These are phyloP conservation scores for Balamuthia mandrillaris DNA, from an alignment of 208 protist genomes.

Conservation along the genomic window DNA sequence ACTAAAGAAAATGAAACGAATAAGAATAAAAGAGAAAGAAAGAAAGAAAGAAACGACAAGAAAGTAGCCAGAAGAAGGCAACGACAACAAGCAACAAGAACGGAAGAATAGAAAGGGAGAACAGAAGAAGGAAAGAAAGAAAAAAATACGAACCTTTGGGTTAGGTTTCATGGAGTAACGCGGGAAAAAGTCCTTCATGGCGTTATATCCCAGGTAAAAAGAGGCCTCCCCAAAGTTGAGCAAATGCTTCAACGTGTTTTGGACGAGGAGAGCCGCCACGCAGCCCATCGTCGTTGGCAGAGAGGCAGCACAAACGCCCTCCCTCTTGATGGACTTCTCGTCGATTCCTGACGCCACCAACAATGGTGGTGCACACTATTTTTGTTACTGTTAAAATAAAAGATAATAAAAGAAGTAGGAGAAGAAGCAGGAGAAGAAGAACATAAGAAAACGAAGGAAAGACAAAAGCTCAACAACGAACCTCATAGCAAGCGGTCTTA, in stretches of 20 bases:
- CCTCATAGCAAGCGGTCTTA: constrained; percentile 76
- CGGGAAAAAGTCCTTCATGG: constrained; percentile 90
- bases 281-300: constrained; percentile 96
- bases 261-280: constrained; percentile 88
- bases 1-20: too few species aligned
- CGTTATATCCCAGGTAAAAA: constrained; percentile 91
- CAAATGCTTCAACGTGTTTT: constrained; percentile 89
- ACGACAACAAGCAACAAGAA: too few species aligned
- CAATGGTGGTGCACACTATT: constrained; percentile 86
- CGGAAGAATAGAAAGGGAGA: too few species aligned
- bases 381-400: background rate
- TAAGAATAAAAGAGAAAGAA: too few species aligned
- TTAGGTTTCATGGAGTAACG: constrained; percentile 85
- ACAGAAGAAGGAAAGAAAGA: too few species aligned
- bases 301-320: constrained; percentile 93
- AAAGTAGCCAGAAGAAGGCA: too few species aligned
- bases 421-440: background rate
- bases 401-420: too few species aligned
- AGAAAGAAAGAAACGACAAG: too few species aligned
- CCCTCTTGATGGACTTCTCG: constrained; percentile 82
- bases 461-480: too few species aligned
- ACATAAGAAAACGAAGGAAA: background rate
- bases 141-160: too few species aligned
- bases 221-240: constrained; percentile 85
- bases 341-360: constrained; percentile 85